Evolutionary conservation across 2,329 filamentous ascomycete species (phyloP), one percentile per base, ranked within the genome.

Genomic region (Lachnellula arida): DNA sequence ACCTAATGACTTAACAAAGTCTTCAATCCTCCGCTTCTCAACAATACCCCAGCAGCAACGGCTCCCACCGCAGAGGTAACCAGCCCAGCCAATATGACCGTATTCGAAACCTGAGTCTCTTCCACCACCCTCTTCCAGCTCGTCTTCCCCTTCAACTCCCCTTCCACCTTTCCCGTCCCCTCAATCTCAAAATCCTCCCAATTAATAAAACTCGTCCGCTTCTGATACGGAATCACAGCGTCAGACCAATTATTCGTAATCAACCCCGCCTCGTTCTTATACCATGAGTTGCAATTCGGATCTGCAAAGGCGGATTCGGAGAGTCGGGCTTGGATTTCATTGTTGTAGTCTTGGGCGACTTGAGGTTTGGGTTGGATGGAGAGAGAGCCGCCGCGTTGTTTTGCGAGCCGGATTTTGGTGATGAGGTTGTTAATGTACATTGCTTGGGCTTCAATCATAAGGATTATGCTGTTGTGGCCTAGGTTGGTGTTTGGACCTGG

Each of bases 181-280:
- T 62, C 59, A n/a, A 71, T 63, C 5, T 74, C 71, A 56, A 73
- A 80, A 49, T 80, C 77, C 0, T 70, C 70, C 70, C 74, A 78
- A 22, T 74, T 35, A 59, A 81, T 73, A 15, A 67, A 68, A 8
- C 68, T 64, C 51, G 77, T 58, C 58, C 71, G 59, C 49, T 77
- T 71, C 68, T 84, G 81, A 64, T 84, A 85, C 46, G 79, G 74
- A 0, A 84, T 63, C 5, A 80, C 81, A 0, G 75, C 81, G 0
- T 78, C 62, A 9, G 53, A 52, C 64, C 66, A 67, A 46, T 65
- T 67, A 19, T 65, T 66, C 0, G 62, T 68, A 34, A 67, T 58
- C 14, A 60, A n/a, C 1, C 63, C 64, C 14, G 59, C 49, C 8
- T 62, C 59, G 14, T 60, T 59, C 49, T 67, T 68, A 47, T 65